These are phyloP conservation scores for Phanerodontia chrysosporium DNA, from an alignment of 768 basidiomycete species.

Conservation along the genomic window DNA sequence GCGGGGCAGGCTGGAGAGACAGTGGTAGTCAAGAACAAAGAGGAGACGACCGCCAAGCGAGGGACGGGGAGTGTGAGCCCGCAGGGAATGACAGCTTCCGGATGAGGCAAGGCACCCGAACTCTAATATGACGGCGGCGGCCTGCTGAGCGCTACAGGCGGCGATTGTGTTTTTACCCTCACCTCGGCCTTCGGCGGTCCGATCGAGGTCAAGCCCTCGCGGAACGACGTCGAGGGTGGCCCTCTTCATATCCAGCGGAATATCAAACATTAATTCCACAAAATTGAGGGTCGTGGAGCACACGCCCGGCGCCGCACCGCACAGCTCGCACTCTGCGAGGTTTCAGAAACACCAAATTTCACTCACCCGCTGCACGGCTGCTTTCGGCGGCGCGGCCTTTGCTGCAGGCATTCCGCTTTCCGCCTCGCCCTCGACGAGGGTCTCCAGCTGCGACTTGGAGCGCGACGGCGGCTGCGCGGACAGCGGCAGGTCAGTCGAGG, in stretches of 20 bases:
- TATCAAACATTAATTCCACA: neutral
- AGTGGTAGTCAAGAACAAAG: neutral
- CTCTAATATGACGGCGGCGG: neutral
- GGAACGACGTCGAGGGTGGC: slow-evolving; percentile 4
- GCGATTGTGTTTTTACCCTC: neutral
- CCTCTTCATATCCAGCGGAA: too few relatives aligned
- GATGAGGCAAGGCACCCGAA: neutral
- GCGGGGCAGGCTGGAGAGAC: neutral
- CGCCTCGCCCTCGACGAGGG: neutral
- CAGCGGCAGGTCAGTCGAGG: neutral
- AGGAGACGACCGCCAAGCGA: neutral
- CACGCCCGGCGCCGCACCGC: neutral
- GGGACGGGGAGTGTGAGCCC: slow-evolving; percentile 1
- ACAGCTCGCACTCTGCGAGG: neutral
- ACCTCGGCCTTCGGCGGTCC: neutral
- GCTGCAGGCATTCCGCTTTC: neutral
- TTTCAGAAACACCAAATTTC: neutral
- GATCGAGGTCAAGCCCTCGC: neutral
- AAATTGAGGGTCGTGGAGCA: neutral
- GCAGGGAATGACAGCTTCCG: neutral
- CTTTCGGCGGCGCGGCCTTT: neutral
- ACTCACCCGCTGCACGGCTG: neutral
- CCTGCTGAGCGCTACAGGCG: neutral
- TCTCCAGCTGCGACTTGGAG: neutral
- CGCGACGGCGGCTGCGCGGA: neutral